Evolutionary conservation across 306 rosid species (phyloP).

Genomic region (Trifolium dubium): DNA sequence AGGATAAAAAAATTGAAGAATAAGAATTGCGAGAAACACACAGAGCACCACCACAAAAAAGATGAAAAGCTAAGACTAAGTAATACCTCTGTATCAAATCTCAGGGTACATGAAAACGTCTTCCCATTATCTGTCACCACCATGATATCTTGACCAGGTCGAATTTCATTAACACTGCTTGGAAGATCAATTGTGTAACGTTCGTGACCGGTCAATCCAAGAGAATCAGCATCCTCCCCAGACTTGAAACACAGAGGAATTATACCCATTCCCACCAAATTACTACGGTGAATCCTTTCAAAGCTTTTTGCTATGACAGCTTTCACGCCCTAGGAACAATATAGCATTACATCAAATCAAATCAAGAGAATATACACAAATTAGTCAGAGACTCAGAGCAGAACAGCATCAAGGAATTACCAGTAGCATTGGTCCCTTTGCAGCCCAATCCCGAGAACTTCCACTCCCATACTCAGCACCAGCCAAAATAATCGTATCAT

Average conservation of each 20-base stretch:
- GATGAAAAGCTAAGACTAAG: background rate
- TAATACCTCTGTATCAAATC: slow-evolving; percentile 93
- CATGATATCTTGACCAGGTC: slow-evolving; percentile 83
- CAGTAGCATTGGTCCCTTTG: slow-evolving; percentile 95
- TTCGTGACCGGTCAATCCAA: slow-evolving; percentile 84
- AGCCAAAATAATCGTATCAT: slow-evolving; percentile 76
- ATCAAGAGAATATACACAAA: background rate
- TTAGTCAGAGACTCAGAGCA: slow-evolving; percentile 12
- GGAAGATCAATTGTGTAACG: slow-evolving; percentile 86
- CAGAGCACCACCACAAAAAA: background rate
- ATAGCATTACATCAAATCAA: slow-evolving; percentile 14
- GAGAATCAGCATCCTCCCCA: slow-evolving; percentile 90
- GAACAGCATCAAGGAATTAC: slow-evolving; percentile 46
- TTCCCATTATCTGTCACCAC: slow-evolving; percentile 77
- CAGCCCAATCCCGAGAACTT: slow-evolving; percentile 99
- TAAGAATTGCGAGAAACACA: slow-evolving; percentile 6
- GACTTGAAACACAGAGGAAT: slow-evolving; percentile 83
- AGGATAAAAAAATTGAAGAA: slow-evolving; percentile 16
- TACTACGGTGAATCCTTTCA: slow-evolving; percentile 97
- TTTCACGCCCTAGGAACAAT: slow-evolving; percentile 74
- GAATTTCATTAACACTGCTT: slow-evolving; percentile 67
- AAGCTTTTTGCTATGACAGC: slow-evolving; percentile 95
- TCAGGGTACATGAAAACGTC: slow-evolving; percentile 63
- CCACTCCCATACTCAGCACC: slow-evolving; percentile 98
- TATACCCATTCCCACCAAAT: slow-evolving; percentile 95